Evolutionary conservation across 495 filamentous ascomycete genomes (phyloP).

Genomic region (Podospora conica): DNA sequence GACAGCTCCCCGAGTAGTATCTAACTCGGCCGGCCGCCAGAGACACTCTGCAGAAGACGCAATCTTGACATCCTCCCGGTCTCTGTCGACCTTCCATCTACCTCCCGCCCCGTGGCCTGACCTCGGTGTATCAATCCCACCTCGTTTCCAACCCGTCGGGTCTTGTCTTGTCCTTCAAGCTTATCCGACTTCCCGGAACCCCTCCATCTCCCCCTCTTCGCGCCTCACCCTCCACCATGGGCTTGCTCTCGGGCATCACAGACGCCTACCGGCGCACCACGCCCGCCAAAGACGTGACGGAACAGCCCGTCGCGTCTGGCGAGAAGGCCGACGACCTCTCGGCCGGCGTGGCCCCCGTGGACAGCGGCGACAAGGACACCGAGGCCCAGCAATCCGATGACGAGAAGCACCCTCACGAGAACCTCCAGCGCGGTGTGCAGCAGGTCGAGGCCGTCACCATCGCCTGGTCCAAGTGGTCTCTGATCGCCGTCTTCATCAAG

Average conservation of each 20-base stretch:
- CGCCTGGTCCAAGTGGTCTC: constrained; percentile 34
- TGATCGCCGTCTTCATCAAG: constrained; percentile 34
- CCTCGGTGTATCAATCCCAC: not conserved
- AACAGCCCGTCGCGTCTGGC: not conserved
- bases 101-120: not conserved
- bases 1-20: not conserved
- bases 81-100: not conserved
- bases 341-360: not conserved
- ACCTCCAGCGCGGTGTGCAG: constrained; percentile 35
- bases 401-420: not conserved
- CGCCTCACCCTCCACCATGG: not conserved
- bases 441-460: constrained; percentile 38
- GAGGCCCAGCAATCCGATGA: constrained; percentile 19
- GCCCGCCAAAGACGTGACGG: not conserved
- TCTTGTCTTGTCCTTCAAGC: not conserved
- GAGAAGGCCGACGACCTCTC: constrained; percentile 2
- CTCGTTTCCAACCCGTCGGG: not conserved
- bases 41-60: not conserved
- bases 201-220: not conserved
- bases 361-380: constrained; percentile 1
- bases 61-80: not conserved
- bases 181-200: not conserved
- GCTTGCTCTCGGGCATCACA: not conserved
- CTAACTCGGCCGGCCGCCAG: not conserved
- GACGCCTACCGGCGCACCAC: not conserved